Evolutionary conservation across 306 rosid species (phyloP), one percentile per base, ranked within the genome.

Genomic region (Sphenostylis stenocarpa): DNA sequence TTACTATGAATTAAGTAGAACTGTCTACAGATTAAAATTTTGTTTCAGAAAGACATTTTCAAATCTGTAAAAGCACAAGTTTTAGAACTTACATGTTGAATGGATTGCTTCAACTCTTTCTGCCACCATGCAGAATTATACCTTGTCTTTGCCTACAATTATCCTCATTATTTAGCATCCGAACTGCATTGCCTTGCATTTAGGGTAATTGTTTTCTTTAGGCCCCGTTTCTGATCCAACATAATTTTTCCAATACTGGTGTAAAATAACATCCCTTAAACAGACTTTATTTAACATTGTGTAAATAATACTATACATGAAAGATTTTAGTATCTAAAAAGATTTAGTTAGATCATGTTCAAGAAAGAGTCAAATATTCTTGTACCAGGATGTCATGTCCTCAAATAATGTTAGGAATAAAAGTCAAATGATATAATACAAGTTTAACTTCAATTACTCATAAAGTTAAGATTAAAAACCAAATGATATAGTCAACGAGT

Each of bases 381-480:
- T 63, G 13, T n/a, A 64, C 49, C 17, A 64, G 45, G 44, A 17
- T 10, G 36, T 14, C 17, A 13, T 31, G 1, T 31, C 28, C 24
- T 38, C 17, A 76, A 21, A 34, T 36, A 17, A 36, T 34, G 11
- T 8, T 36, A 2, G 28, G 28, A 26, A 26, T 26, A 36, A 36
- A 7, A 36, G 41, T 0, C 41, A 36, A 36, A 36, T 36, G 41
- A 68, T 23, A 0, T 2, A 16, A 69, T 45, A 24, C 72, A 33
- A 28, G 77, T 39, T 81, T 76, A 47, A 76, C 81, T 39, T 76
- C 26, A 55, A 47, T 24, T 38, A 38, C 43, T 38, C 43, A 36
- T 36, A 38, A 49, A 24, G 36, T 21, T 56, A 34, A 70, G 56
- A 68, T 2, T n/a, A 38, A 24, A 70, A 20, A 26, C 4, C 29